Percentiles rank a stretch among this genome's conserved stretches.
Evolutionary conservation across 257 asterid genomes (phyloP).

Genomic region (Plectranthus barbatus): DNA sequence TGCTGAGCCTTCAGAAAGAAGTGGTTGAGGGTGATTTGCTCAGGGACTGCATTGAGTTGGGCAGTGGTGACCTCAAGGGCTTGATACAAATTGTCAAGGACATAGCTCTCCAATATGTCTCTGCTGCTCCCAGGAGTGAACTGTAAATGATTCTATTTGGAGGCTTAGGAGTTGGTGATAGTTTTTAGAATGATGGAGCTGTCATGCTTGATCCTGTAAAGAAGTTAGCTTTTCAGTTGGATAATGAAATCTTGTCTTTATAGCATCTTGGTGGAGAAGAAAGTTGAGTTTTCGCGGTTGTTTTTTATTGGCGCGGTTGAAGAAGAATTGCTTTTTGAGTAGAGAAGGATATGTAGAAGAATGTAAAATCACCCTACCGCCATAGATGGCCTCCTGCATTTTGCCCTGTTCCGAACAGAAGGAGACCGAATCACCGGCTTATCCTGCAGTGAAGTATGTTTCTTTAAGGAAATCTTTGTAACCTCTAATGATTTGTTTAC

Average conservation of each 20-base stretch:
- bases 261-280: not conserved
- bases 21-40: conserved; percentile 59
- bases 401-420: not conserved
- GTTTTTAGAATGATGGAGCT: not conserved
- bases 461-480: not conserved
- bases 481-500: not conserved
- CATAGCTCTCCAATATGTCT: conserved; percentile 35
- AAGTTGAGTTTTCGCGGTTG: not conserved
- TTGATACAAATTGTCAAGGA: conserved; percentile 49
- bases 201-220: not conserved
- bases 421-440: not conserved
- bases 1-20: conserved; percentile 51
- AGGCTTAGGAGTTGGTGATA: not conserved
- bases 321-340: too few relatives aligned
- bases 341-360: too few relatives aligned
- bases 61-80: conserved; percentile 48
- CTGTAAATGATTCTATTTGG: conserved; percentile 21
- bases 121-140: conserved; percentile 37
- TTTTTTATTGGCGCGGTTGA: not conserved
- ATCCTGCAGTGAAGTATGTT: not conserved
- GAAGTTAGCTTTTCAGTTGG: not conserved
- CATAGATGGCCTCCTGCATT: not conserved
- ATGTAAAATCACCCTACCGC: not conserved
- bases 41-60: conserved; percentile 71
- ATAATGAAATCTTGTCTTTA: not conserved